phyloP scores from a whole-genome alignment of 139 green algal species.

The Asterochloris sp. region DNA sequence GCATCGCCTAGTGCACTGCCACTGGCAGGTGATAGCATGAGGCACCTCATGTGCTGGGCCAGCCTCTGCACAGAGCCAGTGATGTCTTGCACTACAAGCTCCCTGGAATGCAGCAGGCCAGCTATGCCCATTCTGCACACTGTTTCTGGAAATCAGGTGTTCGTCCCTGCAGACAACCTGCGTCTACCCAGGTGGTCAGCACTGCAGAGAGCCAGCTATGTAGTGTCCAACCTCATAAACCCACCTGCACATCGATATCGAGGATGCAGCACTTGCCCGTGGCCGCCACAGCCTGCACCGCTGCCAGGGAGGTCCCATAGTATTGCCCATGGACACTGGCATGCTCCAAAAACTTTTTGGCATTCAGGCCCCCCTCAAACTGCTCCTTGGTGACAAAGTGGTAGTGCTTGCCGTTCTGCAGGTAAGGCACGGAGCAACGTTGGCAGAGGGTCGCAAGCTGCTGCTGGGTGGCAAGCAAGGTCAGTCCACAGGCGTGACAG shows the following conservation, averaged over 20 bases:
- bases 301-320: slow-evolving; percentile 70
- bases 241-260: slow-evolving; percentile 85
- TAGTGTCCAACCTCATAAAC: no score
- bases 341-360: slow-evolving; percentile 78
- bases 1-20: no score
- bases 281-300: slow-evolving; percentile 61
- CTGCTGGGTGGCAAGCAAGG: not conserved
- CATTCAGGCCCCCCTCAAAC: slow-evolving; percentile 65
- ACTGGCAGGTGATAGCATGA: no score
- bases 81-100: no score
- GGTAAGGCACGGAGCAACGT: not conserved
- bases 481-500: not conserved
- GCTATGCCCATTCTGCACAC: no score
- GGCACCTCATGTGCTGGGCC: no score
- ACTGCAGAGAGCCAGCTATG: no score
- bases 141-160: no score
- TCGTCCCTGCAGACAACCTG: no score
- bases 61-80: no score
- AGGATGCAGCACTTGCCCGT: slow-evolving; percentile 66
- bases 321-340: slow-evolving; percentile 84
- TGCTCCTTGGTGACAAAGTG: slow-evolving; percentile 68
- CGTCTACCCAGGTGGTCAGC: no score
- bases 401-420: slow-evolving; percentile 79
- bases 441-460: not conserved
- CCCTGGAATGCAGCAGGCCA: no score